Evolutionary conservation across 1,139 yeast species (phyloP), one percentile per base, ranked within the genome.

Genomic region (Candida labiduridarum): DNA sequence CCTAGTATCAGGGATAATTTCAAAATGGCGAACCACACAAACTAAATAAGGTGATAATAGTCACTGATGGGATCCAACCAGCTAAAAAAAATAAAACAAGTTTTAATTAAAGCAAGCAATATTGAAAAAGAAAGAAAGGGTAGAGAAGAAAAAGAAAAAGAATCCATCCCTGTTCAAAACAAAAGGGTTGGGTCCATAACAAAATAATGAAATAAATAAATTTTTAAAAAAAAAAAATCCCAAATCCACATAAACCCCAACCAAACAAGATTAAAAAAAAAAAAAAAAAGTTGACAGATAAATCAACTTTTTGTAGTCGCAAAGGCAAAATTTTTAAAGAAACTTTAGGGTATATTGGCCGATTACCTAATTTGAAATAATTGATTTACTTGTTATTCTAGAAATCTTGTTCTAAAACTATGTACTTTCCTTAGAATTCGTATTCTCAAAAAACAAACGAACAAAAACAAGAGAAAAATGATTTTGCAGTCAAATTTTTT

Each of bases 21-120:
- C 11, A n/a, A 22, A 19, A 38, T n/a, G 30, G 41, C 41, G 12
- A 38, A 38, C 41, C 15, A 15, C 12, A 38, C 30, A 11, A 38
- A 19, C 41, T 38, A 38, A 38, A 38, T 38, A 38, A 38, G 41
- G 41, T 38, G 41, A 22, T 22, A 22, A 38, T 38, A 38, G 41
- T 22, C 10, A 8, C 14, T 22, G 12, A 38, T n/a, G 15, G 16
- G 16, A 19, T 29, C 41, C 41, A 22, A 22, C 41, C 41, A 38
- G 30, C 16, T 19, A 8, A 36, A 36, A 36, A 8, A 36, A 36
- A 35, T 6, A 15, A 35, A 11, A 35, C n/a, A 15, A 35, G 12
- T 14, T 14, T 14, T 9, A 3, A 3, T 35, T 10, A 35, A 35
- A 3, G 27, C 27, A 34, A 34, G 4, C 11, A 34, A 10, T 15